Percentiles rank a stretch among this genome's conserved stretches.
phyloP scores from a whole-genome alignment of 495 filamentous ascomycete genomes.

The Hypoxylon cercidicola region DNA sequence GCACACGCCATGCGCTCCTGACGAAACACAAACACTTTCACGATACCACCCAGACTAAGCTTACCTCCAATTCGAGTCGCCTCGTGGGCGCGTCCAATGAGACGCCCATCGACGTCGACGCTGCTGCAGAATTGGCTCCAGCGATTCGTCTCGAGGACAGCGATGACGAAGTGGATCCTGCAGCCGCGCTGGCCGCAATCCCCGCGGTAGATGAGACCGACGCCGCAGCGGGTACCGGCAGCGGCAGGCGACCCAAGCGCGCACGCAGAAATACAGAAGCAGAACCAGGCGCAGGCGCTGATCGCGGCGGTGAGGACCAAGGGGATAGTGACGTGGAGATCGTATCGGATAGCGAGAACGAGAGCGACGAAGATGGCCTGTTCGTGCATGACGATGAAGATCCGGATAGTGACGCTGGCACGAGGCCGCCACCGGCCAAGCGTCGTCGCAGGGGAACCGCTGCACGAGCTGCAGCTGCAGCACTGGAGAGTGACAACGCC shows the following conservation, averaged over 20 bases:
- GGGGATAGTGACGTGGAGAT: slow-evolving; percentile 31
- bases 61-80: slow-evolving; percentile 67
- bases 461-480: slow-evolving; percentile 45
- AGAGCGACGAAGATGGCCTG: slow-evolving; percentile 48
- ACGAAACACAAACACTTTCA: slow-evolving; percentile 81
- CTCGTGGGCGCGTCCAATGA: slow-evolving; percentile 66
- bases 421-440: slow-evolving; percentile 55
- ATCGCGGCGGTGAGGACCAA: slow-evolving; percentile 29
- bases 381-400: slow-evolving; percentile 46
- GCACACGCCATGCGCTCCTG: slow-evolving; percentile 87
- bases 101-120: slow-evolving; percentile 61
- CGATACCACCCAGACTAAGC: slow-evolving; percentile 60
- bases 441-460: slow-evolving; percentile 54
- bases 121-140: slow-evolving; percentile 34
- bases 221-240: slow-evolving; percentile 36
- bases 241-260: slow-evolving; percentile 44
- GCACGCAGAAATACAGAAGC: slow-evolving; percentile 44
- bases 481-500: slow-evolving; percentile 48
- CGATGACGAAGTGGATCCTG: slow-evolving; percentile 52
- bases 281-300: slow-evolving; percentile 42
- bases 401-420: slow-evolving; percentile 39
- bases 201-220: slow-evolving; percentile 51
- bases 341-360: slow-evolving; percentile 40
- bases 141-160: slow-evolving; percentile 45
- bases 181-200: slow-evolving; percentile 57